Conservation (phyloP, 176 grass and related monocot genomes). For the Oryza rufipogon region DNA sequence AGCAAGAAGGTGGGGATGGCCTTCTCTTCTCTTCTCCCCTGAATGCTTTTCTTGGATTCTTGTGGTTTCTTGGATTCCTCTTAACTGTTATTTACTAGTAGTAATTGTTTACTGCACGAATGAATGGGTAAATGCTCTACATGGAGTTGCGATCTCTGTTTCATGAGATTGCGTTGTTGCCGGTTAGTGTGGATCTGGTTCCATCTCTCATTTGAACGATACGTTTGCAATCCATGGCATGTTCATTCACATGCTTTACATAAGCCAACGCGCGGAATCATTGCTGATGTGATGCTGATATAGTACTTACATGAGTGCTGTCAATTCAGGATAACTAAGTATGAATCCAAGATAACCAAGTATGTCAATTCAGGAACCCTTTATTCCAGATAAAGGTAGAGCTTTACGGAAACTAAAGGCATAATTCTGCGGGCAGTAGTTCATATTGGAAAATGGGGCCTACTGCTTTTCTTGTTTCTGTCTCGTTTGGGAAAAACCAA, state of each 20-base stretch:
- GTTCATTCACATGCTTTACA: background rate
- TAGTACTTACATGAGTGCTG: background rate
- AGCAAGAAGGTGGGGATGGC: slow-evolving; percentile 48
- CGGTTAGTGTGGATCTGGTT: slow-evolving; percentile 15
- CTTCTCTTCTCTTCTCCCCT: background rate
- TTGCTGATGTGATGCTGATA: background rate
- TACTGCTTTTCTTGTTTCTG: slow-evolving; percentile 14
- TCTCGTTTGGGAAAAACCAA: background rate
- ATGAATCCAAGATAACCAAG: background rate
- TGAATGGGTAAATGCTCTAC: background rate
- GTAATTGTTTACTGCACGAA: background rate
- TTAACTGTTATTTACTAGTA: background rate
- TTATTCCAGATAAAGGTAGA: background rate
- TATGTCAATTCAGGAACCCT: background rate
- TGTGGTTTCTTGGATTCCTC: background rate
- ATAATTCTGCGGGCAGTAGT: background rate
- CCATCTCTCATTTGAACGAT: background rate
- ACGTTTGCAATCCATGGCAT: background rate
- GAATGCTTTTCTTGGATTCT: background rate
- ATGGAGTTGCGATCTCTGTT: background rate
- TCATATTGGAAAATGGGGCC: background rate
- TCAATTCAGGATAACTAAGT: background rate
- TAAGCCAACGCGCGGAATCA: background rate
- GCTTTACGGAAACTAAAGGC: background rate
- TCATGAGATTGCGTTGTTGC: background rate